Base-by-base conservation (phyloP, 495 filamentous ascomycete species). In the Daldinia concentrica region DNA sequence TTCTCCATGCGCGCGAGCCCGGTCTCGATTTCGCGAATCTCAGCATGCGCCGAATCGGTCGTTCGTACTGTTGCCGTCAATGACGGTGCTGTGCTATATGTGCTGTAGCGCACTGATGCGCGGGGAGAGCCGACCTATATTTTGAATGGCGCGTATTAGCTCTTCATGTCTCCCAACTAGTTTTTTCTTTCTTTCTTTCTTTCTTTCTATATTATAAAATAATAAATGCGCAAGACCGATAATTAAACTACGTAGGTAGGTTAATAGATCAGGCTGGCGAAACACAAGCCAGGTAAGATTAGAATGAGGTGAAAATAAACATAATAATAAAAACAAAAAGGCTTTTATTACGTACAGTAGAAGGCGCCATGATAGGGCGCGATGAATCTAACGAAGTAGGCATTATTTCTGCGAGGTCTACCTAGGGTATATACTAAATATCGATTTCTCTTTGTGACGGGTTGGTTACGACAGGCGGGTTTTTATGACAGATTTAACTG, bases 1-100 rank as follows among this genome's bases (percentile, higher is more conserved):
- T 97, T 95, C 78, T 98, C 93, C 72, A 99, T 89, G 67, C 95
- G 93, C 64, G 94, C 90, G 55, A 98, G 86, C 43, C 92, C 90
- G 63, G 92, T 90, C 69, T 91, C 90, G 79, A 94, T 93, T 61
- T 92, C 86, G 68, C 87, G 89, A 81, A 97, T 93, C 73, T 97
- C 93, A 51, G 88, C 86, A 11, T 86, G 85, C 63, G 87, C 87
- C 55, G 88, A 88, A 73, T 89, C 86, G 36, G 78, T 84, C 58
- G 84, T 86, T 62, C 79, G 78, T 26, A 86, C 77, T 30, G 89
- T 90, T 63, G 90, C 86, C 12, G 92, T 86, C 59, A 94, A 78
- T 63, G 92, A 93, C 26, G 91, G 91, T 50, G 88, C 84, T 67
- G 87, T 86, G 84, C 89, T 92, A 80, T 93, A 91, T 62, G 92